Evolutionary conservation across 2,329 filamentous ascomycete species (phyloP).

Genomic region (Polytolypa hystricis): DNA sequence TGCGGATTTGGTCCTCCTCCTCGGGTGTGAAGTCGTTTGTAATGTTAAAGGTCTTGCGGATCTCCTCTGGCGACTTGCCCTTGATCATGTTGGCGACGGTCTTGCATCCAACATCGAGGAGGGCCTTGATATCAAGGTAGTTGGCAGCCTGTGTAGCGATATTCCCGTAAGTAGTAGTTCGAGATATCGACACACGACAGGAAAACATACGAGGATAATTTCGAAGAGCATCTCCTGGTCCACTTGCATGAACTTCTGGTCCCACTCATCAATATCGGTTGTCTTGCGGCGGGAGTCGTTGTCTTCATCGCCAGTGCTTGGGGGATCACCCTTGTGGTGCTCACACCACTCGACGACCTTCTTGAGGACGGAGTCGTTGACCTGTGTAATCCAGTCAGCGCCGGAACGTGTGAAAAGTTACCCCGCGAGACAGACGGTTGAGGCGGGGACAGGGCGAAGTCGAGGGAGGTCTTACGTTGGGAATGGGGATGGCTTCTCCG

Average conservation of each 20-base stretch:
- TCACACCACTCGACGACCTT: slow-evolving; percentile 99
- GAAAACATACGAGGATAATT: slow-evolving; percentile 73
- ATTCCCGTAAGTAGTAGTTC: too few relatives aligned
- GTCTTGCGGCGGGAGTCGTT: slow-evolving; percentile 94
- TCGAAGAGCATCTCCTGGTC: slow-evolving; percentile 99
- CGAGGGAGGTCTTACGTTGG: slow-evolving; percentile 35
- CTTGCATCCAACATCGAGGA: slow-evolving; percentile 97
- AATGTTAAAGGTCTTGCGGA: slow-evolving; percentile 99
- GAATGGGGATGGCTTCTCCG: slow-evolving; percentile 58
- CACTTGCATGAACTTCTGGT: slow-evolving; percentile 99
- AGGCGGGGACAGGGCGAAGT: background rate
- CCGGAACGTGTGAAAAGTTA: too few relatives aligned
- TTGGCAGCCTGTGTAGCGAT: slow-evolving; percentile 64
- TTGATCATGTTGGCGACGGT: slow-evolving; percentile 99
- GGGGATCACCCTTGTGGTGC: slow-evolving; percentile 83
- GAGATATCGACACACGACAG: background rate
- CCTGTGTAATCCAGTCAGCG: slow-evolving; percentile 35
- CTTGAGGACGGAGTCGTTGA: slow-evolving; percentile 84
- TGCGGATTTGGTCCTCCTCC: slow-evolving; percentile 94
- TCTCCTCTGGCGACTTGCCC: slow-evolving; percentile 98
- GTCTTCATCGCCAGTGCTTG: slow-evolving; percentile 74
- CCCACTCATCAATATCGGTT: slow-evolving; percentile 98
- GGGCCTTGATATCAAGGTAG: slow-evolving; percentile 97
- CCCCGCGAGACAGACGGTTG: background rate
- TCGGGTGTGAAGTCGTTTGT: slow-evolving; percentile 98